These are phyloP conservation scores for Coleophoma cylindrospora DNA, from an alignment of 2,329 filamentous ascomycete species.

Conservation along the genomic window DNA sequence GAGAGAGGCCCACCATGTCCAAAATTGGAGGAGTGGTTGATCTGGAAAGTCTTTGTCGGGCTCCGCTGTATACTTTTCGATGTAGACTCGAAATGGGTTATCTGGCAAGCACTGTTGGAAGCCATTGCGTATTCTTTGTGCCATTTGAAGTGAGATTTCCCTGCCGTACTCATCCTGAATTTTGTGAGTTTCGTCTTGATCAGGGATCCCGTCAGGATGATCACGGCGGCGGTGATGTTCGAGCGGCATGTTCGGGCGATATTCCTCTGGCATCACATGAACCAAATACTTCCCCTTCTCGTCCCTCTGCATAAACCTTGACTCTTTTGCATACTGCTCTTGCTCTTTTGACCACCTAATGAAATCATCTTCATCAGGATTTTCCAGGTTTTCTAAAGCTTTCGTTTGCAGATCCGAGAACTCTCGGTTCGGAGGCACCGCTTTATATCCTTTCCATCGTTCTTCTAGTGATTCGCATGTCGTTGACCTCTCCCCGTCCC, in stretches of 20 bases:
- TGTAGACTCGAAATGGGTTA: constrained; percentile 6
- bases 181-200: not conserved
- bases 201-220: not conserved
- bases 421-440: not conserved
- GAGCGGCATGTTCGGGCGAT: not conserved
- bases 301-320: not conserved
- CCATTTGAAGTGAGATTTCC: not conserved
- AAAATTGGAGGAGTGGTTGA: constrained; percentile 27
- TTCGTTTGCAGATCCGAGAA: not conserved
- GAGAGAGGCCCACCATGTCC: constrained; percentile 22
- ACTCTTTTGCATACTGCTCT: not conserved
- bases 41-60: constrained; percentile 13
- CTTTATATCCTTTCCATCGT: not conserved
- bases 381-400: not conserved
- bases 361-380: not conserved
- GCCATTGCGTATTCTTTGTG: not conserved
- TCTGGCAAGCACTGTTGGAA: not conserved
- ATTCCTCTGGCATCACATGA: not conserved
- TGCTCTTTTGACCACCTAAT: constrained; percentile 1
- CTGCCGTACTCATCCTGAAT: not conserved
- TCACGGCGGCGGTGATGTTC: not conserved
- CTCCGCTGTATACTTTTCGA: constrained; percentile 7
- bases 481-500: constrained; percentile 13
- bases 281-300: not conserved
- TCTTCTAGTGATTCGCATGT: not conserved